phyloP scores from a whole-genome alignment of 257 asterid genomes.

The Nicotiana benthamiana region DNA sequence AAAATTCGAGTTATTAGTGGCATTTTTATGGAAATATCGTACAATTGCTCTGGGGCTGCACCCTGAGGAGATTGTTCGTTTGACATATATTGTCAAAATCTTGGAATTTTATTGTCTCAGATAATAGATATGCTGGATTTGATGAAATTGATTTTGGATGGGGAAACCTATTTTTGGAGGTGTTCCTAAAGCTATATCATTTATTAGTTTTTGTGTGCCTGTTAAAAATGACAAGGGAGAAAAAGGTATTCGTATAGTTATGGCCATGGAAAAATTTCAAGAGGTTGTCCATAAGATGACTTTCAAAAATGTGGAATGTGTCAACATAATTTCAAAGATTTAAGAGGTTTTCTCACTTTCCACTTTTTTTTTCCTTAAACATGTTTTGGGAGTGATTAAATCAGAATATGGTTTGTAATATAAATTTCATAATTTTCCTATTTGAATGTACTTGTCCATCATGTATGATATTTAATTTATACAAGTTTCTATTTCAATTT shows the following conservation, averaged over 20 bases:
- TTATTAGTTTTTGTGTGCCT: not conserved
- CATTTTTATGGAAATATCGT: slow-evolving; percentile 13
- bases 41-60: slow-evolving; percentile 1
- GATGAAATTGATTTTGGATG: slow-evolving; percentile 9
- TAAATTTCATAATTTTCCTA: not conserved
- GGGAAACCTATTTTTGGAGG: slow-evolving; percentile 6
- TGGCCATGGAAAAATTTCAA: slow-evolving; percentile 2
- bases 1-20: not conserved
- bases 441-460: not conserved
- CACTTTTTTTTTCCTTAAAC: too few species aligned
- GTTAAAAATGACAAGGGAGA: not conserved
- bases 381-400: not conserved
- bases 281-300: not conserved
- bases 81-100: not conserved
- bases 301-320: not conserved
- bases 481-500: not conserved
- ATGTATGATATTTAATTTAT: not conserved
- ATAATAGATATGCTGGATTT: not conserved
- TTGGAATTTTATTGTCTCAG: not conserved
- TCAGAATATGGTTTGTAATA: not conserved
- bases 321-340: not conserved
- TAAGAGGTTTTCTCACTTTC: not conserved
- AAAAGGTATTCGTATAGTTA: not conserved
- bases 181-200: not conserved
- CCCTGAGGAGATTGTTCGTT: not conserved